These are phyloP conservation scores for Isabelozyma rhagii DNA, from an alignment of 805 yeast species.

Conservation along the genomic window DNA sequence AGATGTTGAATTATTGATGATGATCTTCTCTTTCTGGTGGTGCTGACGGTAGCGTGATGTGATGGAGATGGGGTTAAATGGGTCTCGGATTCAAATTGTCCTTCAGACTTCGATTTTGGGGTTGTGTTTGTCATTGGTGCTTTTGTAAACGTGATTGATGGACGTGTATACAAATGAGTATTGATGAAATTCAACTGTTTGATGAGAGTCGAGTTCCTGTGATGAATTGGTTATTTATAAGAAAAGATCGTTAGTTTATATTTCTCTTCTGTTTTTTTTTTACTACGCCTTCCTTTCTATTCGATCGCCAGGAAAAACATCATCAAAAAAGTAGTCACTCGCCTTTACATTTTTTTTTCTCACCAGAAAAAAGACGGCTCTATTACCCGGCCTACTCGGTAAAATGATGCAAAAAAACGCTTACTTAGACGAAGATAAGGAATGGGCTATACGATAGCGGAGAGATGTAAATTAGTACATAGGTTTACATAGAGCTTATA, in stretches of 20 bases:
- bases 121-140: background rate
- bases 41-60: conserved; percentile 14
- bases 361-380: background rate
- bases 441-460: no score
- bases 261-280: background rate
- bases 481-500: no score
- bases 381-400: background rate
- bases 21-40: conserved; percentile 62
- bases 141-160: background rate
- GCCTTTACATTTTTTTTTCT: background rate
- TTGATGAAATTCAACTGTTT: no score
- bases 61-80: conserved; percentile 22
- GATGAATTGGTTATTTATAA: no score
- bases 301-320: background rate
- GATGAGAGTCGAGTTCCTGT: no score
- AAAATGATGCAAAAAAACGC: background rate
- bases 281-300: background rate
- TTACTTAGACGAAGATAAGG: no score
- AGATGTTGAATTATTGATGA: conserved; percentile 88
- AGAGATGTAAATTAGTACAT: no score
- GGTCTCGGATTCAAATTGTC: background rate
- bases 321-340: background rate
- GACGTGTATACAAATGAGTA: no score
- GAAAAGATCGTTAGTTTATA: no score
- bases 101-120: background rate